Evolutionary conservation across 192 early-diverging fungal species (phyloP), one percentile per base, ranked within the genome.

Genomic region (Linnemannia elongata): DNA sequence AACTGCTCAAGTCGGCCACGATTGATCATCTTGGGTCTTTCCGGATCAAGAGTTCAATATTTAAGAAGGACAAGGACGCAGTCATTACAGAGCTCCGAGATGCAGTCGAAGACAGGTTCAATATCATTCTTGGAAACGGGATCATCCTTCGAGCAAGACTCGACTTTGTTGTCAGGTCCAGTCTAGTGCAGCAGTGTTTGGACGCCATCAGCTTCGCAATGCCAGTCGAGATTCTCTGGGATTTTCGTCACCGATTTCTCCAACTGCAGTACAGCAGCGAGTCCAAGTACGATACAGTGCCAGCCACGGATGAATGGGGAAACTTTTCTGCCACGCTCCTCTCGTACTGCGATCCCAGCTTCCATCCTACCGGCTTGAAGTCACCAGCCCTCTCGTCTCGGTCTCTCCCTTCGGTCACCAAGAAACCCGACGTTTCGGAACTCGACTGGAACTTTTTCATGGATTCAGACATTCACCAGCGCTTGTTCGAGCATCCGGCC

Each of bases 61-160:
- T 82, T 15, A 69, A 82, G 5, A 24, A 33, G n/a, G 44, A 52
- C 81, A 36, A 38, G 7, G 35, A 55, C 15, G 33, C 30, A 3
- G 30, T 15, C 60, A 79, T 89, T 68, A 33, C 81, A 22, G 84
- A 88, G 72, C 24, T 91, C 10, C 80, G 76, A 5, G 89, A 91
- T 44, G 22, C 76, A 5, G 90, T 91, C 44, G 80, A 89, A 45
- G 72, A 89, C 73, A 79, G 90, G 74, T 69, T 89, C 8, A 90
- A 70, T 52, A 35, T 90, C 0, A 80, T 88, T 24, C 42, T 90
- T 17, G 70, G 30, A 20, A 80, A 80, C 10, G 68, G 83, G 22
- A 80, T 24, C 18, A 69, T 90, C 39, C 15, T 89, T 17, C 44
- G 90, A 12, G 60, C 69, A 15, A 74, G 69, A 18, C 75, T 91